Conservation (phyloP, 805 yeast species). For the Alloascoidea hylecoeti region DNA sequence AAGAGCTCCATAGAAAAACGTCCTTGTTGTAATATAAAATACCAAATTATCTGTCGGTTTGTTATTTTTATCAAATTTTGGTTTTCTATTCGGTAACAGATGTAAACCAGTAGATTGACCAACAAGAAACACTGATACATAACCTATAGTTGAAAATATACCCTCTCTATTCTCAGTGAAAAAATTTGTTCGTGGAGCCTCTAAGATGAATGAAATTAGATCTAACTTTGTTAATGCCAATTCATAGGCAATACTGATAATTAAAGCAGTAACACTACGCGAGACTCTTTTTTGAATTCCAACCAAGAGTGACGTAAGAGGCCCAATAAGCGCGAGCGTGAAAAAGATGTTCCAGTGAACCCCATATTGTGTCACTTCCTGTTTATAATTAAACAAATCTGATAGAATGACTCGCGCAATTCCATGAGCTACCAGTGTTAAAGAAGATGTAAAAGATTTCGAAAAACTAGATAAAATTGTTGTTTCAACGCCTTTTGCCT, state of each 20-base stretch:
- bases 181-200: conserved; percentile 40
- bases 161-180: conserved; percentile 82
- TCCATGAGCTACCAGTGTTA: conserved; percentile 63
- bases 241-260: conserved; percentile 49
- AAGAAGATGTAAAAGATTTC: conserved; percentile 36
- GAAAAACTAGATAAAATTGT: conserved; percentile 19
- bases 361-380: conserved; percentile 91
- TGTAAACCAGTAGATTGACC: conserved; percentile 77
- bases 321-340: conserved; percentile 74
- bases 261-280: conserved; percentile 39
- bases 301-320: conserved; percentile 42
- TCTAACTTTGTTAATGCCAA: conserved; percentile 27
- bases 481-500: conserved; percentile 10
- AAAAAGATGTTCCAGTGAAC: conserved; percentile 96
- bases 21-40: neutral
- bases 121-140: conserved; percentile 67
- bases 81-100: conserved; percentile 37
- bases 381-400: conserved; percentile 80
- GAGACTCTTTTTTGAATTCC: conserved; percentile 45
- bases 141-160: conserved; percentile 69
- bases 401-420: conserved; percentile 58
- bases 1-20: neutral
- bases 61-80: neutral
- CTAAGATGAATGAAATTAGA: conserved; percentile 40
- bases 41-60: neutral